Evolutionary conservation across 208 protist genomes (phyloP), one percentile per base, ranked within the genome.

Genomic region (Crithidia acanthocephali): DNA sequence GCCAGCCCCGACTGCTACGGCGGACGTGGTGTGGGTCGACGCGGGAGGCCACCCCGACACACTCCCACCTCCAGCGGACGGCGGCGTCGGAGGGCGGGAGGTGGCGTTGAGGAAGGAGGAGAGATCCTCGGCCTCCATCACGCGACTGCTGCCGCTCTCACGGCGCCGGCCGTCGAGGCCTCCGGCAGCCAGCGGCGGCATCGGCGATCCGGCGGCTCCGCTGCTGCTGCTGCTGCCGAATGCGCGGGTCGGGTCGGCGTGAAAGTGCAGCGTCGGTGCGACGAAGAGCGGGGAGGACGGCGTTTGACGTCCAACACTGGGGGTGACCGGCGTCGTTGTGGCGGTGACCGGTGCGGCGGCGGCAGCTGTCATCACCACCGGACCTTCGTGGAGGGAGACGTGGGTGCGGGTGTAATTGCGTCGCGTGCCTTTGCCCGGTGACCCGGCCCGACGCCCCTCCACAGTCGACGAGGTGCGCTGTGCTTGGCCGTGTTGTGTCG

Each of bases 271-370:
- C 10, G 52, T 18, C 28, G 61, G 50, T 25, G 60, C 27, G 23
- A 56, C 25, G 44, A 10, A 51, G 9, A 62, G 42, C 6, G 50
- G 42, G 16, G 68, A 74, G 16, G 59, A 62, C 68, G 59, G 59
- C 16, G 68, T 62, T 1, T 48, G 35, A 3, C 51, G 51, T 1
- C 62, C 62, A 10, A 20, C 13, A 13, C 23, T 68, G 33, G 61
- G 35, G 1, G 60, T 27, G 18, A 56, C 61, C 0, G 61, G 30
- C 47, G 23, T 25, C n/a, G n/a, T n/a, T 32, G 61, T 30, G 37
- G 37, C 37, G 6, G 37, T 42, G 9, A 13, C 9, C 37, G 37
- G 37, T 13, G 37, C 13, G 6, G 6, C 13, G 6, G 37, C 13
- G 6, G 37, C 37, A 42, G 37, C 37, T 25, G 61, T 30, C 61